phyloP scores from a whole-genome alignment of 176 grass and related monocot genomes.

The Musa beccarii region DNA sequence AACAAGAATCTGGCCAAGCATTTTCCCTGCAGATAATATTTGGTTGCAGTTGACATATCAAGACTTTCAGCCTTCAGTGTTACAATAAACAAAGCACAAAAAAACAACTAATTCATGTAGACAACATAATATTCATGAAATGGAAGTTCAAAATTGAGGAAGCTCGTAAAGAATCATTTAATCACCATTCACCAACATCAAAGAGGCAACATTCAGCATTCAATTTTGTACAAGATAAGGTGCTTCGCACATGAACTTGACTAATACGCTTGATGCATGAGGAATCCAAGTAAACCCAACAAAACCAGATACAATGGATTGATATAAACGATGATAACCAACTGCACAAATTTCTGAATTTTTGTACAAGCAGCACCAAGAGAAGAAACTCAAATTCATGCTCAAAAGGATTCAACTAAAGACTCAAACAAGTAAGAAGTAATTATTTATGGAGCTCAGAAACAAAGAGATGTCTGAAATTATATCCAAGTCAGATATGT shows the following conservation, averaged over 20 bases:
- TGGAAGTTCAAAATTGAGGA: neutral
- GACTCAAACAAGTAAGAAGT: neutral
- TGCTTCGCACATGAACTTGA: too few relatives aligned
- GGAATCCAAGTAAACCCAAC: neutral
- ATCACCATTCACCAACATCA: too few relatives aligned
- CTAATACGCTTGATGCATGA: neutral
- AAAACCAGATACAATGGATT: neutral
- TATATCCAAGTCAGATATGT: too few relatives aligned
- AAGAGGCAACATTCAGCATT: too few relatives aligned
- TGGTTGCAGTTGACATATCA: neutral
- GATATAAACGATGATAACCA: neutral
- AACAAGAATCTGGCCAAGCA: constrained; percentile 94
- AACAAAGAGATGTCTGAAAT: too few relatives aligned
- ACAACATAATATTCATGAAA: neutral
- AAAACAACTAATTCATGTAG: neutral
- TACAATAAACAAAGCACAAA: neutral
- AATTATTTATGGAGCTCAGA: too few relatives aligned
- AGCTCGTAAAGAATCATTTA: too few relatives aligned
- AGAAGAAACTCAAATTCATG: neutral
- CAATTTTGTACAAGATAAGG: too few relatives aligned
- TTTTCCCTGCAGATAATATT: constrained; percentile 69
- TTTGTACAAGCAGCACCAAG: neutral
- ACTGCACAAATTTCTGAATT: neutral
- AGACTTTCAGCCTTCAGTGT: neutral
- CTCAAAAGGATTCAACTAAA: neutral